phyloP scores from a whole-genome alignment of 163 green algal genomes.

The Scenedesmus sp. region DNA sequence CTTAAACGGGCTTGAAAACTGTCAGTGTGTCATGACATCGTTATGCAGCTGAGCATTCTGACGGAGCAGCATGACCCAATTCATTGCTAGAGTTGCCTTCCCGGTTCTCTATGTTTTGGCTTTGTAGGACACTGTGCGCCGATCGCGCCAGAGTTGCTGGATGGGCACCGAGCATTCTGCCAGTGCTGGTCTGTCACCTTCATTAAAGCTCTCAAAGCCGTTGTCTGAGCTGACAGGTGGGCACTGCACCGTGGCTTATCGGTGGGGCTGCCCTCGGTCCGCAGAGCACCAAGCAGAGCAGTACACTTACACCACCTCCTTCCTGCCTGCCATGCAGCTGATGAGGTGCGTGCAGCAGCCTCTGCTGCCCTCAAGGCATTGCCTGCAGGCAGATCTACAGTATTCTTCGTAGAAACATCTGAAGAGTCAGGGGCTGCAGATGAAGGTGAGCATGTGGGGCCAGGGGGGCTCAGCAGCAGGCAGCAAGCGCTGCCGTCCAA shows the following conservation, averaged over 20 bases:
- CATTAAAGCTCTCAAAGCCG: neutral
- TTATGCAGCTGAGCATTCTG: neutral
- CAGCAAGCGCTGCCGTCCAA: neutral
- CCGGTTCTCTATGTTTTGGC: neutral
- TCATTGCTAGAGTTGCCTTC: neutral
- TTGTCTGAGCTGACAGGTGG: neutral
- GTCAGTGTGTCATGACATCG: neutral
- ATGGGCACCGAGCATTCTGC: slow-evolving; percentile 6
- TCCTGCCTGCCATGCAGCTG: neutral
- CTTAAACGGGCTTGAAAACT: neutral
- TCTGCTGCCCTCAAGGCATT: slow-evolving; percentile 35
- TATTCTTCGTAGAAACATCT: slow-evolving; percentile 40
- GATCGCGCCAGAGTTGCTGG: neutral
- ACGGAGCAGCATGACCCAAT: neutral
- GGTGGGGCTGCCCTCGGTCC: neutral
- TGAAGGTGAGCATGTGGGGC: neutral
- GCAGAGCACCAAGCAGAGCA: neutral
- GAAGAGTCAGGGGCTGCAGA: slow-evolving; percentile 3
- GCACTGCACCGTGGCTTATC: neutral
- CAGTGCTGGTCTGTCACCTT: neutral
- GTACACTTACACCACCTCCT: neutral
- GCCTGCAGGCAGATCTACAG: slow-evolving; percentile 22
- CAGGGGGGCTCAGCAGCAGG: neutral
- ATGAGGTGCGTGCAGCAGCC: slow-evolving; percentile 36
- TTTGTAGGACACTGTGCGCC: neutral